Base-by-base conservation (phyloP, 805 yeast species). In the Schwanniomyces polymorphus region DNA sequence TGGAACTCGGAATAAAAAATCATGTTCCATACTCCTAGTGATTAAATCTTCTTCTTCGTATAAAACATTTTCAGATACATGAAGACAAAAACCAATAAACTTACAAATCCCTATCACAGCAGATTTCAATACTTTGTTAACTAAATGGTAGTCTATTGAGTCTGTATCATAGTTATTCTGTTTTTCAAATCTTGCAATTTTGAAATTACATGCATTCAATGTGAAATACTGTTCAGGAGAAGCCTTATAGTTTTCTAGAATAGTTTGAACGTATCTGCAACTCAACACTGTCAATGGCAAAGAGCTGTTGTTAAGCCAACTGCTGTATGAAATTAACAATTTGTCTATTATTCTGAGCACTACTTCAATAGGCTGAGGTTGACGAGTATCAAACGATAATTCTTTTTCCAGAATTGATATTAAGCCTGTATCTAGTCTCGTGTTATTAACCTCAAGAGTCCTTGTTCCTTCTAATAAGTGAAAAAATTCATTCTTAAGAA, bases 381-480 rank as follows among this genome's bases (percentile, higher is more conserved):
- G 41, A 1, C 70, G 57, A 17, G 80, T 64, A 53, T 80, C 80
- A 56, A 81, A 84, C 0, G 58, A 48, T 5, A 72, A 49, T 29
- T 84, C 88, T 2, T 67, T 77, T 0, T 57, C 53, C 0, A 72
- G 53, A 47, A 81, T 63, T 26, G 65, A 57, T n/a, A 88, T 75
- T 45, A 87, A 57, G 1, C 92, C 90, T 0, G 97, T 82, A 61
- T 92, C 99, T 56, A 92, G 73, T 51, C 79, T 81, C 9, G 75
- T 71, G 60, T 89, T 89, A 47, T 82, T 75, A 11, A 85, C 77
- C 63, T 91, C 98, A 50, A 90, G 69, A 0, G 98, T 96, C 54
- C 91, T 84, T 1, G 97, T 88, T 0, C 97, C 95, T 55, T 89
- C 90, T 51, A 86, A 72, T 40, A 92, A 73, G 45, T 82, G 80